A percentile compares a stretch with the other conserved stretches of the same genome.
Evolutionary conservation across 139 green algal species (phyloP).

Genomic region (Eudorina sp.): DNA sequence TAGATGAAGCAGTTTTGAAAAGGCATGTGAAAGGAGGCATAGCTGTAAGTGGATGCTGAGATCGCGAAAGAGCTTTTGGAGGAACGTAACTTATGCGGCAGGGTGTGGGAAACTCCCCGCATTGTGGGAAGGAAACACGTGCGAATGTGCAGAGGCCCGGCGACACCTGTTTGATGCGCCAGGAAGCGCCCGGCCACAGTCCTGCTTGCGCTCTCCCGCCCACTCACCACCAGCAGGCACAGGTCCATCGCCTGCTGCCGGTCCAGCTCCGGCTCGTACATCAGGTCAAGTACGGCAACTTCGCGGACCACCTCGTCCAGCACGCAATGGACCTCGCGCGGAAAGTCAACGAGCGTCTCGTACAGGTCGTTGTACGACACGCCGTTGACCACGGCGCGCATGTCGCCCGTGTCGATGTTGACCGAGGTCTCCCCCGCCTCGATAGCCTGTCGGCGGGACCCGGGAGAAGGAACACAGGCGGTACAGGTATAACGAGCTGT

Average conservation of each 20-base stretch:
- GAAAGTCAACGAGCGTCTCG: constrained; percentile 85
- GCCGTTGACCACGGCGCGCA: constrained; percentile 53
- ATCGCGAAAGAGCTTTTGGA: too few species aligned
- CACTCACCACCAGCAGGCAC: constrained; percentile 26
- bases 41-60: too few species aligned
- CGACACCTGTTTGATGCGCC: too few species aligned
- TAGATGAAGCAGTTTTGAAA: too few species aligned
- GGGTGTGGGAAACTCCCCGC: too few species aligned
- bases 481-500: too few species aligned
- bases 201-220: too few species aligned
- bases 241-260: constrained; percentile 39
- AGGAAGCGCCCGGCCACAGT: too few species aligned
- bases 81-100: too few species aligned
- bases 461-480: constrained; percentile 1
- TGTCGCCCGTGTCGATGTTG: constrained; percentile 90
- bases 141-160: too few species aligned
- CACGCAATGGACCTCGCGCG: constrained; percentile 65
- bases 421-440: constrained; percentile 34
- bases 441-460: constrained; percentile 54
- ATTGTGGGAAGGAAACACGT: too few species aligned
- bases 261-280: neutral
- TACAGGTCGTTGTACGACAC: constrained; percentile 10
- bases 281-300: constrained; percentile 26
- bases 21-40: too few species aligned
- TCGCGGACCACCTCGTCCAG: constrained; percentile 35